These are phyloP conservation scores for Cladophialophora immunda DNA, from an alignment of 2,329 filamentous ascomycete genomes.

Conservation along the genomic window DNA sequence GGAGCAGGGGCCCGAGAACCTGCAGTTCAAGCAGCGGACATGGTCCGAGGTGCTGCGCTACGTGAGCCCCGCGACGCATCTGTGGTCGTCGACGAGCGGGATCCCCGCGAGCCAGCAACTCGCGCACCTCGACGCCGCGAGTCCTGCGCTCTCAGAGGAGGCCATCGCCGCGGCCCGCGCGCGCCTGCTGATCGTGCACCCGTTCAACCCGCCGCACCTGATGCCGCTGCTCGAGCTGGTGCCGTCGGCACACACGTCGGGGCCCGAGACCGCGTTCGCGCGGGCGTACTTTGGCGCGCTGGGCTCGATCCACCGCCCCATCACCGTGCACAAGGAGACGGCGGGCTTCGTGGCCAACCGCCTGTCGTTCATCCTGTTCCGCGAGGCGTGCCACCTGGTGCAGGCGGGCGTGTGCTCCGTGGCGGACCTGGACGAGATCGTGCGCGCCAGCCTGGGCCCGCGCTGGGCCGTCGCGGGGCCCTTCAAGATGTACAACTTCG, in stretches of 20 bases:
- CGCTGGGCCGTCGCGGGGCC: slow-evolving; percentile 65
- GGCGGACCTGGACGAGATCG: slow-evolving; percentile 62
- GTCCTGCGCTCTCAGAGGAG: background rate
- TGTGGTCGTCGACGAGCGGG: slow-evolving; percentile 68
- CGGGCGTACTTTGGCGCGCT: slow-evolving; percentile 83
- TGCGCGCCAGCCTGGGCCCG: slow-evolving; percentile 62
- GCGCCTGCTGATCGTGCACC: slow-evolving; percentile 65
- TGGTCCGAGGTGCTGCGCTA: slow-evolving; percentile 62
- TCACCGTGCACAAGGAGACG: slow-evolving; percentile 94
- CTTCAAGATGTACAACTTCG: slow-evolving; percentile 68
- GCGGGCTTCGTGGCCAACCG: slow-evolving; percentile 72
- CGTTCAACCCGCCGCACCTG: slow-evolving; percentile 69
- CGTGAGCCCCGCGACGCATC: slow-evolving; percentile 52
- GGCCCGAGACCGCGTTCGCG: slow-evolving; percentile 53
- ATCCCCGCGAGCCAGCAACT: slow-evolving; percentile 63
- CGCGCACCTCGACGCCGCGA: slow-evolving; percentile 52
- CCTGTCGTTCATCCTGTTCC: slow-evolving; percentile 64
- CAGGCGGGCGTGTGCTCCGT: slow-evolving; percentile 62
- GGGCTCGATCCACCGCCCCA: slow-evolving; percentile 95
- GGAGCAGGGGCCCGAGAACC: slow-evolving; percentile 66
- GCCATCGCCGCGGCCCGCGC: background rate
- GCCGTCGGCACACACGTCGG: slow-evolving; percentile 55
- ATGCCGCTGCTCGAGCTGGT: slow-evolving; percentile 70
- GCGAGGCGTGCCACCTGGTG: slow-evolving; percentile 65
- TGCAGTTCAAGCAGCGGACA: slow-evolving; percentile 59